A percentile compares a stretch with the other conserved stretches of the same genome.
These are phyloP conservation scores for Lepidopterella palustris DNA, from an alignment of 495 filamentous ascomycete species.

Conservation along the genomic window DNA sequence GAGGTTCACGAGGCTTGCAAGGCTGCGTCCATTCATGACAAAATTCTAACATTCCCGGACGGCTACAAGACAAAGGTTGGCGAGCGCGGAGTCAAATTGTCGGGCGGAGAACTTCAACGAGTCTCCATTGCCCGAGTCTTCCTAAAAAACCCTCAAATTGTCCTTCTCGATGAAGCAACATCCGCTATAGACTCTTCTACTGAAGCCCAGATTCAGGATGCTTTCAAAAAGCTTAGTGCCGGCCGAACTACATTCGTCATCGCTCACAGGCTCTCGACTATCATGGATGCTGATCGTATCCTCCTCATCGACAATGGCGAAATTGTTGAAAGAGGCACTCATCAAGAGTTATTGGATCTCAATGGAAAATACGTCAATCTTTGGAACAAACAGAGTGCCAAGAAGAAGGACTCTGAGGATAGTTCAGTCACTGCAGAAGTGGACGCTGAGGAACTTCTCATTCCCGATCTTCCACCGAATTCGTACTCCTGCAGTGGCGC, in stretches of 20 bases:
- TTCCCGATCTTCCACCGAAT: not conserved
- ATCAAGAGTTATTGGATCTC: constrained; percentile 48
- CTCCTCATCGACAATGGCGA: constrained; percentile 59
- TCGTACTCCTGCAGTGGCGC: not conserved
- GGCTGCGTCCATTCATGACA: constrained; percentile 46
- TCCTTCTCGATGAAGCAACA: constrained; percentile 53
- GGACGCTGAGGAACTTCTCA: not conserved
- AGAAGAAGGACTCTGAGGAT: not conserved
- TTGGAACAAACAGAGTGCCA: constrained; percentile 17
- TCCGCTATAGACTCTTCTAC: constrained; percentile 52
- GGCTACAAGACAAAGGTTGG: constrained; percentile 55
- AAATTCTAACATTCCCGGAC: constrained; percentile 46
- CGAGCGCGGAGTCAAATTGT: constrained; percentile 60
- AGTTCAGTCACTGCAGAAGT: constrained; percentile 2
- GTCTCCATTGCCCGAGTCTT: constrained; percentile 66
- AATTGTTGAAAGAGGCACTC: constrained; percentile 58
- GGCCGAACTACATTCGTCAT: constrained; percentile 37
- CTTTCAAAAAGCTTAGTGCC: constrained; percentile 41
- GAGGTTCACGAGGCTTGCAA: constrained; percentile 66
- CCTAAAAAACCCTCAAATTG: constrained; percentile 44
- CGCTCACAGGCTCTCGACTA: constrained; percentile 60
- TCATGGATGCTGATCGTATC: constrained; percentile 63
- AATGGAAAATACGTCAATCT: constrained; percentile 21
- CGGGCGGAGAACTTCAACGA: constrained; percentile 68
- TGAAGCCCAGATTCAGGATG: constrained; percentile 65